Base-by-base conservation (phyloP, 768 basidiomycete species). In the Rhizopogon roseolus region DNA sequence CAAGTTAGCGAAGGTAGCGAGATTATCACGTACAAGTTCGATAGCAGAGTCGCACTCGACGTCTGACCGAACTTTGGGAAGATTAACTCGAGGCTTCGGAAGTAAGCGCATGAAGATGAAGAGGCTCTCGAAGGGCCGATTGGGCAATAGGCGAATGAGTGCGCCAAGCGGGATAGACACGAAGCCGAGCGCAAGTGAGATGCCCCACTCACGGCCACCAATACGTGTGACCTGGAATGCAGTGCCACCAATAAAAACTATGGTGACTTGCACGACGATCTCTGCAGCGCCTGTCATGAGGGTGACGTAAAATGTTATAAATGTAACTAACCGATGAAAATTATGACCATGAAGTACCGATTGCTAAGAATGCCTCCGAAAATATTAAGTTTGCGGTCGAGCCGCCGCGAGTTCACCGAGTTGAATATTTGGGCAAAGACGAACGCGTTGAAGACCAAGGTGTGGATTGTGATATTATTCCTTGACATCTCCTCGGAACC, bases 371-470 rank as follows among this genome's bases (percentile, higher is more conserved):
- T 79, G 40, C 93, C 92, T 57, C 88, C 85, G 62, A 98, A 93
- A 55, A 98, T 81, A 70, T 99, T 98, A 54, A 94, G 76, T 46
- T 82, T 81, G 55, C 80, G 83, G 63, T 98, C 95, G 43, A 98
- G 75, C 37, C 93, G 78, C 50, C 97, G 79, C 61, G 89, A 92
- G 66, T 98, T 99, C 69, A 98, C 68, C 40, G 92, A 93, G 72
- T 95, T 96, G 80, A 89, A 94, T 61, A 99, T 94, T 69, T 98
- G 97, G 28, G 91, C 90, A 66, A 98, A 98, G 46, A 98, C 96
- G 63, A 98, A 99, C n/a, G 86, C 81, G 63, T 98, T 99, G 82
- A 99, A 99, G 32, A 98, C 92, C 16, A 98, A 74, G 0, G 96
- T 94, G 62, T 86, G 84, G 25, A 95, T 76, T 38, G 84, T 68